These are phyloP conservation scores for Dipteronia dyeriana DNA, from an alignment of 345 rosid species.

Conservation along the genomic window DNA sequence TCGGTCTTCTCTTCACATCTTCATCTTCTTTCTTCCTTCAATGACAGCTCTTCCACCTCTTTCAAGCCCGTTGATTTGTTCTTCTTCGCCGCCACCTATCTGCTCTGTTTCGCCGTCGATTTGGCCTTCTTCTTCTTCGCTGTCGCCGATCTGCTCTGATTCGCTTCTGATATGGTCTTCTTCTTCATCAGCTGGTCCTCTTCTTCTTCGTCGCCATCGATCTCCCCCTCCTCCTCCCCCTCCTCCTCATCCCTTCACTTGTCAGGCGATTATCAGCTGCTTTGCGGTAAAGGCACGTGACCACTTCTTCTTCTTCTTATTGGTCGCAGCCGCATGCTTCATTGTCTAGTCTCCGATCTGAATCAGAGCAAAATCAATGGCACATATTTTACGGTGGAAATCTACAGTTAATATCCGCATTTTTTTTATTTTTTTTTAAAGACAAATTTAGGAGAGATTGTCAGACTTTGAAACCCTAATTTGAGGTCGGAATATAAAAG, in stretches of 20 bases:
- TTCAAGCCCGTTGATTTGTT: too few species aligned
- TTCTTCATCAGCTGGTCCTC: too few species aligned
- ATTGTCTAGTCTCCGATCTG: slow-evolving; percentile 11
- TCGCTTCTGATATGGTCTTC: too few species aligned
- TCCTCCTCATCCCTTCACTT: slow-evolving; percentile 19
- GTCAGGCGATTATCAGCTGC: slow-evolving; percentile 12
- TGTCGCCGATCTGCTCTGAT: too few species aligned
- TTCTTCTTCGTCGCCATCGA: too few species aligned
- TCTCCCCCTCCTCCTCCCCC: background rate
- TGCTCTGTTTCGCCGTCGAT: too few species aligned
- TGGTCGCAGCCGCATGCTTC: slow-evolving; percentile 43
- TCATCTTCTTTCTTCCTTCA: too few species aligned
- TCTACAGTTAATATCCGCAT: background rate
- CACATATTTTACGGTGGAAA: background rate
- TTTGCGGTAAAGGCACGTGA: slow-evolving; percentile 20
- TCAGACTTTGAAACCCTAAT: slow-evolving; percentile 21
- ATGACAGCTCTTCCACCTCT: too few species aligned
- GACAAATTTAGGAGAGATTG: background rate
- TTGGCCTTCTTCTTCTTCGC: too few species aligned
- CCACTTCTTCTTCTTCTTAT: slow-evolving; percentile 47
- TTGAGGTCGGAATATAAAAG: background rate
- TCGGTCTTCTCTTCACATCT: too few species aligned
- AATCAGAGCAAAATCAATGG: slow-evolving; percentile 2
- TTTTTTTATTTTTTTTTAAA: too few species aligned
- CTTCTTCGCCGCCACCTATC: too few species aligned